phyloP scores from a whole-genome alignment of 257 asterid species.

The Echites panduratus region DNA sequence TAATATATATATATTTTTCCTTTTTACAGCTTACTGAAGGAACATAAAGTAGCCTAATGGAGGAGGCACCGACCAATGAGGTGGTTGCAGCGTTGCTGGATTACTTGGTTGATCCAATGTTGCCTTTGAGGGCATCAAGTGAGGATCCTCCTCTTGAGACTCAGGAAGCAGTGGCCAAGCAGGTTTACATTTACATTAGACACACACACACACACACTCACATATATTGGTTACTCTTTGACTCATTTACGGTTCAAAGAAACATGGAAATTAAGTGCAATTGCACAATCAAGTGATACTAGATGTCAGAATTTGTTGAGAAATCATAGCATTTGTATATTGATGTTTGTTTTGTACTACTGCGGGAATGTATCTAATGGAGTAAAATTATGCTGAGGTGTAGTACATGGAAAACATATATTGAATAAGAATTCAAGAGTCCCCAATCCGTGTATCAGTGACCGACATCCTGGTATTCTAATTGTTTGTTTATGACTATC shows the following conservation, averaged over 20 bases:
- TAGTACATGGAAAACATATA: background rate
- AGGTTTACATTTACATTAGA: constrained; percentile 34
- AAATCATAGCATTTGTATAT: background rate
- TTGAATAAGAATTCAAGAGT: background rate
- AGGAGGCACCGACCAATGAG: constrained; percentile 28
- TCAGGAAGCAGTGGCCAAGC: constrained; percentile 47
- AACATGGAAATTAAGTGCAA: background rate
- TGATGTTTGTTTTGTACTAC: background rate
- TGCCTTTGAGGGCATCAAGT: constrained; percentile 27
- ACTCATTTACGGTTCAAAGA: background rate
- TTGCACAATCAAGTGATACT: background rate
- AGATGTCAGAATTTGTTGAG: background rate
- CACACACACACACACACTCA: too few species aligned
- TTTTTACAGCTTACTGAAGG: background rate
- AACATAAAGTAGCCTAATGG: background rate
- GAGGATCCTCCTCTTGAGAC: constrained; percentile 30
- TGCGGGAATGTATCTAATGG: background rate
- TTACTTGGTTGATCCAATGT: constrained; percentile 42
- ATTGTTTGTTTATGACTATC: background rate
- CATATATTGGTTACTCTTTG: background rate
- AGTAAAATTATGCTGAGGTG: too few species aligned
- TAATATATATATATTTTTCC: background rate
- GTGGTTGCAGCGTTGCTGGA: constrained; percentile 43
- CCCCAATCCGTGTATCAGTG: background rate
- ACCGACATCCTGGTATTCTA: background rate